Base-by-base conservation (phyloP, 2,329 filamentous ascomycete genomes). In the Ploettnerulaceae sp. region DNA sequence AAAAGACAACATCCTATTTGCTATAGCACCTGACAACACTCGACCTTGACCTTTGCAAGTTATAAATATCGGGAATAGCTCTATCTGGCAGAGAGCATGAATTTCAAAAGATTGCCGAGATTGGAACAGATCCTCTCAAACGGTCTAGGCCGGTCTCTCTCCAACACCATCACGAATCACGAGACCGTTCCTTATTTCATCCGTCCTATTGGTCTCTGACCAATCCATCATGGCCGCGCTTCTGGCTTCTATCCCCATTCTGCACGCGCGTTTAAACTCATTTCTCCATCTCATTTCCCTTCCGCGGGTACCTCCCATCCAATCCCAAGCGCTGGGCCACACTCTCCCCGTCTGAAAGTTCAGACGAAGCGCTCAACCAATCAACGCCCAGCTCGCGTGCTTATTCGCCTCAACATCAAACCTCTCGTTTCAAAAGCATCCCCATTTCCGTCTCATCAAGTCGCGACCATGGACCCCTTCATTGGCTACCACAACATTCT, bases 351-450 rank as follows among this genome's bases (percentile, higher is more conserved):
- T n/a, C n/a, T n/a, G n/a, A 7, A 24, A 14, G 12, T 5, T 29
- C 22, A 31, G 9, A 21, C 31, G 26, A 24, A 7, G 2, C 14
- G 18, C 20, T 8, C 14, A 48, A 40, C 55, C 55, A 58, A 58
- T 58, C 47, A 51, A 32, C 25, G 3, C 26, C 28, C 18, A 6
- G 9, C 28, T 47, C 40, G 49, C 46, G 26, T 45, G n/a, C 44
- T 32, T 26, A 18, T 33, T 38, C 48, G 48, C 46, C 49, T 36
- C 40, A 47, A 29, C 36, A 24, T 49, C 28, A 56, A 57, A 56
- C 52, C 33, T 38, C 36, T 17, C 9, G 17, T 38, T 11, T 18
- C 33, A 49, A 40, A 32, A 49, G 45, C 47, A 40, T 44, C 22
- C 29, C 35, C 32, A 31, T 24, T 37, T 24, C 21, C 35, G 54